These are phyloP conservation scores for Extremus antarcticus DNA, from an alignment of 495 filamentous ascomycete genomes.

Conservation along the genomic window DNA sequence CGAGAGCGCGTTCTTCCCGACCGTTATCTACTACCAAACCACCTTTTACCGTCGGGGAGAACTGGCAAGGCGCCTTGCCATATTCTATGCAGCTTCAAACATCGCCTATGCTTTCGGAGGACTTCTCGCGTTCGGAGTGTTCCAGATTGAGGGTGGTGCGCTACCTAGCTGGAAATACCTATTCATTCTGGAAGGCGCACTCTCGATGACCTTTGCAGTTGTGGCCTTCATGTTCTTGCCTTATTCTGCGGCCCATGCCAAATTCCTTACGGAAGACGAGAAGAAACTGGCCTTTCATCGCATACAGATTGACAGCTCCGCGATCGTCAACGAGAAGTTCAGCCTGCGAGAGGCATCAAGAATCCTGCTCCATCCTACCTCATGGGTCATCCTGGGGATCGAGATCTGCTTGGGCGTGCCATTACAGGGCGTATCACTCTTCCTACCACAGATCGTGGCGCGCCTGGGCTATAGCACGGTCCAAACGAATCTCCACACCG, in stretches of 20 bases:
- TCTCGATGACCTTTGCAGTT: slow-evolving; percentile 34
- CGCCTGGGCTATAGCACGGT: slow-evolving; percentile 52
- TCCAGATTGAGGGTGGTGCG: slow-evolving; percentile 51
- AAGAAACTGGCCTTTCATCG: slow-evolving; percentile 60
- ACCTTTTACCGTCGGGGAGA: slow-evolving; percentile 69
- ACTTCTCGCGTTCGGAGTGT: slow-evolving; percentile 63
- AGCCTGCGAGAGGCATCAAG: slow-evolving; percentile 50
- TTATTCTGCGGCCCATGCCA: slow-evolving; percentile 47
- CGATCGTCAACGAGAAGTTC: slow-evolving; percentile 61
- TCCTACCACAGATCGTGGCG: slow-evolving; percentile 62
- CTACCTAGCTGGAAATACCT: slow-evolving; percentile 60
- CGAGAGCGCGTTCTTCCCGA: background rate
- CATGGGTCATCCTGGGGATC: slow-evolving; percentile 54
- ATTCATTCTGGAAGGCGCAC: slow-evolving; percentile 61
- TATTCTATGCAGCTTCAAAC: slow-evolving; percentile 69
- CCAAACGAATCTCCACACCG: slow-evolving; percentile 68
- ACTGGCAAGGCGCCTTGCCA: slow-evolving; percentile 59
- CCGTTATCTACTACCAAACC: slow-evolving; percentile 41
- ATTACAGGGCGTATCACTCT: slow-evolving; percentile 57
- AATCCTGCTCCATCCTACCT: slow-evolving; percentile 52
- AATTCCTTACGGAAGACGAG: slow-evolving; percentile 54
- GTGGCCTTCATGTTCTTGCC: slow-evolving; percentile 68
- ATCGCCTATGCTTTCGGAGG: slow-evolving; percentile 67
- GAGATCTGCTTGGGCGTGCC: slow-evolving; percentile 70
- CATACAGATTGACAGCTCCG: slow-evolving; percentile 63